Evolutionary conservation across 768 basidiomycete genomes (phyloP).

Genomic region (Panus rudis): DNA sequence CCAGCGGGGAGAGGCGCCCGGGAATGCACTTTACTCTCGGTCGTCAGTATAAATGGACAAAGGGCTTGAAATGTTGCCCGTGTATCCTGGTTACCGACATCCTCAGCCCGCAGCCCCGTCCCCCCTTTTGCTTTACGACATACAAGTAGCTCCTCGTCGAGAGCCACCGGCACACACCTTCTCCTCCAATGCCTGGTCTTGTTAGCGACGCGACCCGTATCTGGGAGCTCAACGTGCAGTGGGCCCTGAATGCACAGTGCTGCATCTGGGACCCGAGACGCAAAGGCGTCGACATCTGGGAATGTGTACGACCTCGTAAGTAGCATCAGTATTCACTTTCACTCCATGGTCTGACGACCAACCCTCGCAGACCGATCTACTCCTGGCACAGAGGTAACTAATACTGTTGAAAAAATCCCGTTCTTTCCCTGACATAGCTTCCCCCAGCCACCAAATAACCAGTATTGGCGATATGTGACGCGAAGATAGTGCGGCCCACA

Average conservation of each 20-base stretch:
- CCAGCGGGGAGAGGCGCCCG: too few species aligned
- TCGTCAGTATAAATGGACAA: too few species aligned
- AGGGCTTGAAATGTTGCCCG: too few species aligned
- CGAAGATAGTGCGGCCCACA: slow-evolving; percentile 30
- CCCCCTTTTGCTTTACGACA: too few species aligned
- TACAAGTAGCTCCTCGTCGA: too few species aligned
- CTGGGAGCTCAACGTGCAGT: slow-evolving; percentile 64
- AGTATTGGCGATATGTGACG: slow-evolving; percentile 43
- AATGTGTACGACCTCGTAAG: slow-evolving; percentile 65
- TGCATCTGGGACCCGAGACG: slow-evolving; percentile 63
- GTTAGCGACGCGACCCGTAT: slow-evolving; percentile 62
- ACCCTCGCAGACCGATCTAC: slow-evolving; percentile 48
- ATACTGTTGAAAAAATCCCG: not conserved
- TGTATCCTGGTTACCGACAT: too few species aligned
- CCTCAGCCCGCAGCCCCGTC: too few species aligned
- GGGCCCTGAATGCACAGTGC: slow-evolving; percentile 61
- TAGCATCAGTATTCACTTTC: slow-evolving; percentile 13
- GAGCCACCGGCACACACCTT: too few species aligned
- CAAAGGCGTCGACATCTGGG: slow-evolving; percentile 69
- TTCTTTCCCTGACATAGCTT: not conserved
- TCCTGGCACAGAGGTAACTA: slow-evolving; percentile 36
- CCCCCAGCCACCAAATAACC: slow-evolving; percentile 34
- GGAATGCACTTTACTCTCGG: too few species aligned
- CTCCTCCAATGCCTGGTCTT: too few species aligned
- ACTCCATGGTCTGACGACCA: slow-evolving; percentile 4